Percentiles rank a stretch among this genome's conserved stretches.
Conservation (phyloP, 2,329 filamentous ascomycete species). For the Cladorrhinum sp. region DNA sequence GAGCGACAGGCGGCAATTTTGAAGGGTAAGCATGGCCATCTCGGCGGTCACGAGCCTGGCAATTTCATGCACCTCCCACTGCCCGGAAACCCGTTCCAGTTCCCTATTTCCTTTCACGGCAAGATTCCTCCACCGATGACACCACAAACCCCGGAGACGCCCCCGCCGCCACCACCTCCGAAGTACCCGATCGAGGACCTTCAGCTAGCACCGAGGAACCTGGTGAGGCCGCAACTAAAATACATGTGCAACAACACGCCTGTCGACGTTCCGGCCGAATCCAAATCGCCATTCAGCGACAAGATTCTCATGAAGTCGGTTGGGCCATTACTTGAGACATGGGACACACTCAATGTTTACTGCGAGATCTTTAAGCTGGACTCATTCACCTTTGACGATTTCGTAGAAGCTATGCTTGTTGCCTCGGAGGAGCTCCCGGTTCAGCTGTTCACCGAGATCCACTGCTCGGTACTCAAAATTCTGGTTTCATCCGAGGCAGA, state of each 20-base stretch:
- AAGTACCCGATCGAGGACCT: constrained; percentile 97
- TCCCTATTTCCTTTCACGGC: constrained; percentile 43
- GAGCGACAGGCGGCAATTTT: constrained; percentile 38
- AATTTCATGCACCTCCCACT: constrained; percentile 39
- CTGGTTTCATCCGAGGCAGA: constrained; percentile 73
- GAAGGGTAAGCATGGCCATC: constrained; percentile 39
- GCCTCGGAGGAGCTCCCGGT: constrained; percentile 71
- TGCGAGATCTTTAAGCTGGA: constrained; percentile 91
- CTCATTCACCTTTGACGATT: constrained; percentile 97
- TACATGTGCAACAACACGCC: constrained; percentile 69
- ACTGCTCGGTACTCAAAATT: constrained; percentile 86
- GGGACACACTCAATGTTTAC: constrained; percentile 98
- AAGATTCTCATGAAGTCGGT: constrained; percentile 79
- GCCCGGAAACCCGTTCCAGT: constrained; percentile 47
- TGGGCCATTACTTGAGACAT: constrained; percentile 82
- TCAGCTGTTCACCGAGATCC: constrained; percentile 83
- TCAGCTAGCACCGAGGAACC: constrained; percentile 64
- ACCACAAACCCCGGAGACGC: constrained; percentile 23
- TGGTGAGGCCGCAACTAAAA: constrained; percentile 70
- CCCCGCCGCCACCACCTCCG: constrained; percentile 53
- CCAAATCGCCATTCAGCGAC: constrained; percentile 45
- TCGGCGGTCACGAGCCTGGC: constrained; percentile 37
- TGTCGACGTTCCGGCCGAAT: constrained; percentile 38
- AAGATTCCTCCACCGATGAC: constrained; percentile 39
- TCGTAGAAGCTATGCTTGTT: constrained; percentile 80